Evolutionary conservation across 164 flowering plant species (phyloP), one percentile per base, ranked within the genome.

Genomic region (Saururus chinensis): DNA sequence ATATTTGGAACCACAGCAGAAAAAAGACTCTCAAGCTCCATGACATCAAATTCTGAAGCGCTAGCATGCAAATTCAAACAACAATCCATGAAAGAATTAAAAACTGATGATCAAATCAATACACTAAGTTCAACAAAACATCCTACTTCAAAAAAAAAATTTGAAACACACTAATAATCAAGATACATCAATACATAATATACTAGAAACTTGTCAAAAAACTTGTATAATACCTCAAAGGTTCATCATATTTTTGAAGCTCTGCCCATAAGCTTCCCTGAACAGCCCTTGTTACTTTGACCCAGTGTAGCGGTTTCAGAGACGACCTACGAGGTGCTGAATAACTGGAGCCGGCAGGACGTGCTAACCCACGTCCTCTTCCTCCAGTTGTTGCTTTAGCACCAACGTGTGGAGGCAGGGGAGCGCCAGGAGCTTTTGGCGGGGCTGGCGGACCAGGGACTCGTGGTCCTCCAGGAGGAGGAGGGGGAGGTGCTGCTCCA

Each of bases 231-330:
- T 83, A 93, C 93, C 64, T 81, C 77, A 76, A 88, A 65, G 86
- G 77, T 51, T 87, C 95, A 42, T 85, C 90, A 62, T 71, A 68
- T 75, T 82, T 85, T 69, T 90, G 97, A 69, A 86, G 56, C 70
- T 93, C 97, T 57, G 86, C 97, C 99, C 99, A 93, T 56, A 90
- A 80, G 77, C 97, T 93, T 72, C 99, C 99, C 77, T 86, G 89
- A 59, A 93, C 59, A 42, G 87, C 96, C 73, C 95, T 81, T 60
- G 99, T 84, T 25, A 93, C 91, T 75, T 93, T 93, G 75, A 85
- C 81, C 99, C 99, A 93, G 63, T 93, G 97, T 56, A 93, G 71
- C 17, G 99, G 99, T 76, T 88, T 93, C 25, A 93, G 68, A 40
- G 89, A 78, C 60, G 95, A 76, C 68, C 82, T 80, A 58, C 81